These are phyloP conservation scores for Chamaecyparis obtusa DNA, from an alignment of 75 land plant species.

Conservation along the genomic window DNA sequence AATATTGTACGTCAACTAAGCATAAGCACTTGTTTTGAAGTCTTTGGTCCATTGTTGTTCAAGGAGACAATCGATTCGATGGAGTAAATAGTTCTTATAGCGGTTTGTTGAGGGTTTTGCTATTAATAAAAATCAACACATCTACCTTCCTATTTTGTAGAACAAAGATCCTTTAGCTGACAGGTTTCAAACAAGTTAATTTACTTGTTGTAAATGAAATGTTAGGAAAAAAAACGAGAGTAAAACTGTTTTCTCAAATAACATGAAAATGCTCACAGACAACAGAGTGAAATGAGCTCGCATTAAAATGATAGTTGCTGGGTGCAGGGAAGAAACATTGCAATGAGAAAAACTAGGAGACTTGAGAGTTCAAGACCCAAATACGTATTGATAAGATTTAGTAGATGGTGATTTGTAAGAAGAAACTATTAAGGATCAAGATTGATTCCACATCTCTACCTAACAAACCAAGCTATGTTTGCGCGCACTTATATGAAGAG, in stretches of 20 bases:
- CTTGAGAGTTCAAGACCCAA: background rate
- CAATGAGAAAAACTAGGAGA: background rate
- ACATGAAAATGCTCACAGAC: slow-evolving; percentile 16
- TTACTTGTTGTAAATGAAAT: too few relatives aligned
- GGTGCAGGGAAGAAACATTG: background rate
- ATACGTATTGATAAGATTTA: background rate
- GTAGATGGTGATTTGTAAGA: background rate
- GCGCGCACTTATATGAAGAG: background rate
- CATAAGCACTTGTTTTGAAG: background rate
- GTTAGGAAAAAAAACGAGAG: slow-evolving; percentile 24
- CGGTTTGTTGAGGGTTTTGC: background rate
- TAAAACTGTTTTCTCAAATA: slow-evolving; percentile 36
- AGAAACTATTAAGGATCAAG: background rate
- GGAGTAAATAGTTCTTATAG: background rate
- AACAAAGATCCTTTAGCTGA: background rate
- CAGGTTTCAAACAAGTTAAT: slow-evolving; percentile 9
- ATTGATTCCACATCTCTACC: background rate
- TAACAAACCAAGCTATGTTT: background rate
- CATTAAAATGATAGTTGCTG: background rate
- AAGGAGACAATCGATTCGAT: background rate
- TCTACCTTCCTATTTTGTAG: background rate
- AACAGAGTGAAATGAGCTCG: background rate
- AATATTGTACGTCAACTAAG: too few relatives aligned
- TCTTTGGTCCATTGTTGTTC: slow-evolving; percentile 21
- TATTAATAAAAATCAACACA: background rate